A percentile compares a stretch with the other conserved stretches of the same genome.
phyloP scores from a whole-genome alignment of 106 monocot species.

The Dioscorea zingiberensis region DNA sequence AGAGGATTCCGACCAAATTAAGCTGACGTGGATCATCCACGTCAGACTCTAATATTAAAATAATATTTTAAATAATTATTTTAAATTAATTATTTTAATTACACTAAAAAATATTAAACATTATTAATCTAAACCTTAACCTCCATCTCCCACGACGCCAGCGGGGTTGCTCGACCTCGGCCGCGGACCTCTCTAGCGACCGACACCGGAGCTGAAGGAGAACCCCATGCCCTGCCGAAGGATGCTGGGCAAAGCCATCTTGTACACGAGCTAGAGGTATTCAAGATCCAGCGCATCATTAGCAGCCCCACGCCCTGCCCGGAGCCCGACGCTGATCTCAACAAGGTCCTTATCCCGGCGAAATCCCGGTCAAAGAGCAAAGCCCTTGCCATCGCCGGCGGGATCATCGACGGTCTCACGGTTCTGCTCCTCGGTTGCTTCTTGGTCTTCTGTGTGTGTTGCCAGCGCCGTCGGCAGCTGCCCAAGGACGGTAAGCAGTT shows the following conservation, averaged over 20 bases:
- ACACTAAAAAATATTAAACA: no score
- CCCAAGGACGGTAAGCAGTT: conserved; percentile 26
- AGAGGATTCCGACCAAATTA: no score
- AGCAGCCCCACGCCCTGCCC: conserved; percentile 20
- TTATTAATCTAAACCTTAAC: no score
- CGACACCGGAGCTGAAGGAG: no score
- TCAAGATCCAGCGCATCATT: conserved; percentile 33
- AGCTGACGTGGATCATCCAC: no score
- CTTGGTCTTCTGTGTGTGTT: conserved; percentile 9
- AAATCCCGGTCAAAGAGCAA: conserved; percentile 9
- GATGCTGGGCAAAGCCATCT: conserved; percentile 52
- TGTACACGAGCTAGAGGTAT: conserved; percentile 60
- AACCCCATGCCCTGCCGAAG: no score
- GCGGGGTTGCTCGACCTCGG: no score
- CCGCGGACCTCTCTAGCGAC: no score
- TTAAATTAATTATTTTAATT: no score
- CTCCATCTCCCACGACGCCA: no score
- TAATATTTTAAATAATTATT: no score
- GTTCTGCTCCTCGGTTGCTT: conserved; percentile 12
- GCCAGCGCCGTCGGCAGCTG: not conserved
- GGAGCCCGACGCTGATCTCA: conserved; percentile 3
- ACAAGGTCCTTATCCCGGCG: not conserved
- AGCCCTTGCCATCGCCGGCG: conserved; percentile 21
- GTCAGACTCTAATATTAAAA: no score
- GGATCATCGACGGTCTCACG: conserved; percentile 28